These are phyloP conservation scores for Nitzschia sp. DNA, from an alignment of 108 stramenopile species.

Conservation along the genomic window DNA sequence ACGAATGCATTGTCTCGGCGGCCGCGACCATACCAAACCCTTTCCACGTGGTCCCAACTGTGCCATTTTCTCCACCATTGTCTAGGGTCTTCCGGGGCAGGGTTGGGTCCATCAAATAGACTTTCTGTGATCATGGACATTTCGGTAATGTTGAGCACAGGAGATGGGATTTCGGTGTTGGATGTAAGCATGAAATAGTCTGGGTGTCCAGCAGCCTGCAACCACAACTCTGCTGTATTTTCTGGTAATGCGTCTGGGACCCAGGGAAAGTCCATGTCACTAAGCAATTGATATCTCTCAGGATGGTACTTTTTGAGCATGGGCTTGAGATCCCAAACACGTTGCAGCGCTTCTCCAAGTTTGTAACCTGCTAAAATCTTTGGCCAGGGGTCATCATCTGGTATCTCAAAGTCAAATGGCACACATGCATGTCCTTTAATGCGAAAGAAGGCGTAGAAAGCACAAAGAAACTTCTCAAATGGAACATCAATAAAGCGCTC, in stretches of 20 bases:
- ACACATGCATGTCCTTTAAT: slow-evolving; percentile 88
- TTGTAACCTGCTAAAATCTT: slow-evolving; percentile 76
- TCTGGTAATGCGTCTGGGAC: slow-evolving; percentile 68
- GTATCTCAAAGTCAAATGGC: slow-evolving; percentile 79
- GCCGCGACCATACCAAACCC: slow-evolving; percentile 42
- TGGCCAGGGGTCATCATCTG: slow-evolving; percentile 92
- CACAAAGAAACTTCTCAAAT: slow-evolving; percentile 89
- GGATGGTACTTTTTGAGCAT: slow-evolving; percentile 84
- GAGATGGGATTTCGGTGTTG: slow-evolving; percentile 47
- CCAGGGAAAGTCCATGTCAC: slow-evolving; percentile 87
- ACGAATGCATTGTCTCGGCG: slow-evolving; percentile 48
- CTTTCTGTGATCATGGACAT: slow-evolving; percentile 58
- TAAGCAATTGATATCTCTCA: slow-evolving; percentile 76
- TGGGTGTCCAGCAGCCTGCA: slow-evolving; percentile 73
- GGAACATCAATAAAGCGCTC: slow-evolving; percentile 79
- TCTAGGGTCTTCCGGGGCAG: slow-evolving; percentile 54
- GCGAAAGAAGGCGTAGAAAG: slow-evolving; percentile 77
- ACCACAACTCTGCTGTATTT: slow-evolving; percentile 26
- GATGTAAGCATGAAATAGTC: slow-evolving; percentile 39
- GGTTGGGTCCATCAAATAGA: slow-evolving; percentile 50
- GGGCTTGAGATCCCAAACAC: slow-evolving; percentile 77
- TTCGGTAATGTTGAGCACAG: slow-evolving; percentile 66
- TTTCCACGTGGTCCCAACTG: slow-evolving; percentile 78
- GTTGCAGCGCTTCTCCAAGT: slow-evolving; percentile 74
- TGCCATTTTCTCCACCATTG: slow-evolving; percentile 64